Percentiles rank a stretch among this genome's conserved stretches.
Evolutionary conservation across 2,329 filamentous ascomycete species (phyloP).

Genomic region (Albifimbria verrucaria): DNA sequence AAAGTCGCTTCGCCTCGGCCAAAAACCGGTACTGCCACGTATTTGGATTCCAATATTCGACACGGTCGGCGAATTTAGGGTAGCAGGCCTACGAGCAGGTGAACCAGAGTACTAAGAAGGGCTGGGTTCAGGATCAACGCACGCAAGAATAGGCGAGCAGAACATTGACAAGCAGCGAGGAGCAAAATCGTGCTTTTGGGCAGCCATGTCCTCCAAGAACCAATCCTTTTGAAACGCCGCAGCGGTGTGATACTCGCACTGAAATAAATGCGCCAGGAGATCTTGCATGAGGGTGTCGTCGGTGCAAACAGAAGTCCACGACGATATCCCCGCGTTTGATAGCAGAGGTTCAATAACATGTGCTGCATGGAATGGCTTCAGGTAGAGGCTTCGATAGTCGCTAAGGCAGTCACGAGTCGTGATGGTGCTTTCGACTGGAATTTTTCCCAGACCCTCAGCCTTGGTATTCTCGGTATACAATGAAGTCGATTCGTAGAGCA

Average conservation of each 20-base stretch:
- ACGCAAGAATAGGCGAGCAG: constrained; percentile 3
- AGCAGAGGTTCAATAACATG: constrained; percentile 30
- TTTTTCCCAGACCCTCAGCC: no score
- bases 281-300: constrained; percentile 33
- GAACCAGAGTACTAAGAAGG: background rate
- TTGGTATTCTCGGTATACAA: background rate
- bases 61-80: constrained; percentile 12
- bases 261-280: constrained; percentile 22
- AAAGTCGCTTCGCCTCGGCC: constrained; percentile 26
- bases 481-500: background rate
- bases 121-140: background rate
- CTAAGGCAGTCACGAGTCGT: background rate
- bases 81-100: constrained; percentile 8
- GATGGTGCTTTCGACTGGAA: background rate
- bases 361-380: constrained; percentile 34
- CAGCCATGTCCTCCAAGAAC: constrained; percentile 35
- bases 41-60: constrained; percentile 22
- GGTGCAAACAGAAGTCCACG: constrained; percentile 32
- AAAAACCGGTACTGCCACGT: constrained; percentile 26
- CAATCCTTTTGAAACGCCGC: constrained; percentile 34
- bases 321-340: constrained; percentile 21
- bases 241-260: constrained; percentile 32
- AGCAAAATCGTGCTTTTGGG: constrained; percentile 30
- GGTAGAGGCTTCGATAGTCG: constrained; percentile 13
- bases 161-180: constrained; percentile 35